phyloP scores from a whole-genome alignment of 225 moss, liverwort and hornwort species.

The Pseudoscleropodium purum region DNA sequence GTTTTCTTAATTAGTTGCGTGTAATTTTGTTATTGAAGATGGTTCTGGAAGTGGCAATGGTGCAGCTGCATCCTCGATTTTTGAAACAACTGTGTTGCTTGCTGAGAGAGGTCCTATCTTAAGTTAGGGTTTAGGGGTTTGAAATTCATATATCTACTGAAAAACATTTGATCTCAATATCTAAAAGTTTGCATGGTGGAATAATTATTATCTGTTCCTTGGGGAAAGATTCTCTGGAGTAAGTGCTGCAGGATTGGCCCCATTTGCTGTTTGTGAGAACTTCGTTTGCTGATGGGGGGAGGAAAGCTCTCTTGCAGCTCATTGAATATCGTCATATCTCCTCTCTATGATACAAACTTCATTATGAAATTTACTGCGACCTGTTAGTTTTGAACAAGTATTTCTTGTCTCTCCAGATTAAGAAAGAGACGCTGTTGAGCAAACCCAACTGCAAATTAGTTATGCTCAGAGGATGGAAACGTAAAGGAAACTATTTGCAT shows the following conservation, averaged over 20 bases:
- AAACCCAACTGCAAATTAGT: neutral
- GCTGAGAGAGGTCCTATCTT: neutral
- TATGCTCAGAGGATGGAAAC: neutral
- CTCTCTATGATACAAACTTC: neutral
- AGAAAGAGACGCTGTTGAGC: neutral
- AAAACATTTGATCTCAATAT: neutral
- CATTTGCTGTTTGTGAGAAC: neutral
- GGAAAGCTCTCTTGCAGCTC: neutral
- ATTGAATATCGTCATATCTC: neutral
- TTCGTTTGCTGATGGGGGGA: neutral
- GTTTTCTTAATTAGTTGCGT: neutral
- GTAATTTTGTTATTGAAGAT: neutral
- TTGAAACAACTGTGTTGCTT: neutral
- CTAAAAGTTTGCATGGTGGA: neutral
- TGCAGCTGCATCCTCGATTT: neutral
- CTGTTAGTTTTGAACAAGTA: neutral
- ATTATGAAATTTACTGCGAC: neutral
- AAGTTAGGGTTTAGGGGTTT: neutral
- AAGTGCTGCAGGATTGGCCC: neutral
- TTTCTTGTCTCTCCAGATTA: neutral
- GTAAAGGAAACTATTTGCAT: neutral
- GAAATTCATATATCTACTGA: neutral
- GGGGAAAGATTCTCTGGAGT: neutral
- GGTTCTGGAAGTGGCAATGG: neutral
- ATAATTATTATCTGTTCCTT: neutral